These are phyloP conservation scores for Candida buenavistaensis DNA, from an alignment of 1,139 yeast species.

Conservation along the genomic window DNA sequence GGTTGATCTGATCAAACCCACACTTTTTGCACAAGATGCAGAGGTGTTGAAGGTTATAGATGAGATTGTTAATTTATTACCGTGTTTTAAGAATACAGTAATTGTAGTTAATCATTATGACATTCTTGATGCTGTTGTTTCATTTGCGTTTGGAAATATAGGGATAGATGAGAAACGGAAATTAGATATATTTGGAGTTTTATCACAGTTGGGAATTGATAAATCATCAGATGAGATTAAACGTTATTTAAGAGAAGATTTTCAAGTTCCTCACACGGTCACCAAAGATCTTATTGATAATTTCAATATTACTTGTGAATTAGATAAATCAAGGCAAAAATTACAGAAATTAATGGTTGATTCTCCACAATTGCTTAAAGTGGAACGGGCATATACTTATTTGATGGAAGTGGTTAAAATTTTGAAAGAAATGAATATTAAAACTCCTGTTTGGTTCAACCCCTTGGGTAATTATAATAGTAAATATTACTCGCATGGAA, in stretches of 20 bases:
- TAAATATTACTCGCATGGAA: constrained; percentile 72
- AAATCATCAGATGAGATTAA: constrained; percentile 67
- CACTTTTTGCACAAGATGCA: constrained; percentile 63
- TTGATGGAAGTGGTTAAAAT: constrained; percentile 56
- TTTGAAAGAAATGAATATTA: constrained; percentile 54
- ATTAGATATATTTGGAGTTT: constrained; percentile 62
- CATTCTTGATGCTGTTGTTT: constrained; percentile 62
- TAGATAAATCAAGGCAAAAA: constrained; percentile 62
- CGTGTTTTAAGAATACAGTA: constrained; percentile 58
- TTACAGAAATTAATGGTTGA: constrained; percentile 73
- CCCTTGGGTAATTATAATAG: constrained; percentile 85
- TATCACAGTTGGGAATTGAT: constrained; percentile 77
- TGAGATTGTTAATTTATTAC: constrained; percentile 64
- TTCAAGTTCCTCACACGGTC: constrained; percentile 77
- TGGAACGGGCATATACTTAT: constrained; percentile 64
- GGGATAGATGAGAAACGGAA: constrained; percentile 64
- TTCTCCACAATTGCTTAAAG: constrained; percentile 60
- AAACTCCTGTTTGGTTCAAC: constrained; percentile 40
- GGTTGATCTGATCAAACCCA: constrained; percentile 25
- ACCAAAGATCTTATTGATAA: constrained; percentile 72
- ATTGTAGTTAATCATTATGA: constrained; percentile 79
- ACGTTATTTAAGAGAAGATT: constrained; percentile 62
- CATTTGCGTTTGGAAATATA: constrained; percentile 72
- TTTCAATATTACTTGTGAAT: constrained; percentile 72
- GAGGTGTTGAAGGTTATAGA: constrained; percentile 82